phyloP scores from a whole-genome alignment of 148 eudicot genomes.

The Cornus controversa region DNA sequence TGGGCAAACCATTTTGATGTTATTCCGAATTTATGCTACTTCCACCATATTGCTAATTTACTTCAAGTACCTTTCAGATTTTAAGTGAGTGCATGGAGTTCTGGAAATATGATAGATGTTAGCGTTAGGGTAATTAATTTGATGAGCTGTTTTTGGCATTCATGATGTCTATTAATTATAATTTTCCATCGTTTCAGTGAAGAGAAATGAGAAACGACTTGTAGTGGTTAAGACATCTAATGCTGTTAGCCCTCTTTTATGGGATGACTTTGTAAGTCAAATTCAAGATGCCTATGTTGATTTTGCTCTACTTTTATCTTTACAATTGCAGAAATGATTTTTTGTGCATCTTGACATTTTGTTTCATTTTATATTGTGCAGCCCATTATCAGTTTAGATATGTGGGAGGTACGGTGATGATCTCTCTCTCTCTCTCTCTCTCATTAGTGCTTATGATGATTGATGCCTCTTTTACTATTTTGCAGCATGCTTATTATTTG shows the following conservation, averaged over 20 bases:
- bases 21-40: too few relatives aligned
- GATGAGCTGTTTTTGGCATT: constrained; percentile 4
- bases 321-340: neutral
- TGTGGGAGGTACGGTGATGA: constrained; percentile 79
- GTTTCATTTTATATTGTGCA: constrained; percentile 36
- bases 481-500: constrained; percentile 98
- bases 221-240: constrained; percentile 74
- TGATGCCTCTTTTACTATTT: constrained; percentile 17
- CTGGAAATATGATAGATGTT: neutral
- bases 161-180: neutral
- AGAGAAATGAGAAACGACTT: constrained; percentile 70
- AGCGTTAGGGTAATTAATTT: neutral
- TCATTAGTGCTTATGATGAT: constrained; percentile 1
- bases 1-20: too few relatives aligned
- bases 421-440: constrained; percentile 22
- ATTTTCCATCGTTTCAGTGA: constrained; percentile 43
- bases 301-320: neutral
- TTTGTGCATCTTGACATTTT: constrained; percentile 5
- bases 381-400: constrained; percentile 76
- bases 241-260: constrained; percentile 74
- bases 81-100: neutral
- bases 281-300: neutral
- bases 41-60: too few relatives aligned
- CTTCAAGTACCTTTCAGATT: too few relatives aligned
- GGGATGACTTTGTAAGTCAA: constrained; percentile 80